Conservation (phyloP, 176 grass and related monocot species). For the Oryza meyeriana region DNA sequence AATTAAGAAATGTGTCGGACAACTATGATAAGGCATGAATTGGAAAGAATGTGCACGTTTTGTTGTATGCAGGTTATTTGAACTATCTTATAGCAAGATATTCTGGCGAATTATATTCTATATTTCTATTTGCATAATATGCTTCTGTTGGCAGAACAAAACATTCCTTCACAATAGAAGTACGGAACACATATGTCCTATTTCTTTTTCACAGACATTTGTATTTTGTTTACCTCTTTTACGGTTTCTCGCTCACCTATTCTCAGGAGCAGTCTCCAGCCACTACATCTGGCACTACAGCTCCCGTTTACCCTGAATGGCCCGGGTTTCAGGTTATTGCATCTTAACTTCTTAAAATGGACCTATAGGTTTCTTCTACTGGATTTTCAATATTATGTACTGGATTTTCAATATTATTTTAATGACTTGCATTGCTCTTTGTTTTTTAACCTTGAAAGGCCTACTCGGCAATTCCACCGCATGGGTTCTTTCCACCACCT, state of each 20-base stretch:
- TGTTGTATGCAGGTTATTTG: neutral
- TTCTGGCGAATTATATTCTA: neutral
- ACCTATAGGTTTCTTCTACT: neutral
- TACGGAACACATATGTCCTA: neutral
- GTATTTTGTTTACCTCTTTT: conserved; percentile 1
- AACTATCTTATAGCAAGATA: neutral
- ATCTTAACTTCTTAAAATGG: neutral
- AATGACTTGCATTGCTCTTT: neutral
- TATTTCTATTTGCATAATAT: conserved; percentile 15
- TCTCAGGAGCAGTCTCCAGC: conserved; percentile 78
- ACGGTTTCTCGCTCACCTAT: neutral
- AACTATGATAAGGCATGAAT: neutral
- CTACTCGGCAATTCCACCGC: conserved; percentile 80
- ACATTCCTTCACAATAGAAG: neutral
- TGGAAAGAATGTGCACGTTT: neutral
- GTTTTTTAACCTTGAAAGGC: conserved; percentile 46
- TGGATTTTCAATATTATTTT: conserved; percentile 15
- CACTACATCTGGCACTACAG: conserved; percentile 43
- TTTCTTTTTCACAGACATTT: conserved; percentile 8
- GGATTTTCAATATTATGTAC: neutral
- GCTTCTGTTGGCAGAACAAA: neutral
- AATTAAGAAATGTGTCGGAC: neutral
- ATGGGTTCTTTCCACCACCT: conserved; percentile 66
- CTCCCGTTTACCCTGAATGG: conserved; percentile 83
- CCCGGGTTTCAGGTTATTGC: conserved; percentile 70